Conservation (phyloP, 2,329 filamentous ascomycete genomes). For the Mycocentrospora acerina region DNA sequence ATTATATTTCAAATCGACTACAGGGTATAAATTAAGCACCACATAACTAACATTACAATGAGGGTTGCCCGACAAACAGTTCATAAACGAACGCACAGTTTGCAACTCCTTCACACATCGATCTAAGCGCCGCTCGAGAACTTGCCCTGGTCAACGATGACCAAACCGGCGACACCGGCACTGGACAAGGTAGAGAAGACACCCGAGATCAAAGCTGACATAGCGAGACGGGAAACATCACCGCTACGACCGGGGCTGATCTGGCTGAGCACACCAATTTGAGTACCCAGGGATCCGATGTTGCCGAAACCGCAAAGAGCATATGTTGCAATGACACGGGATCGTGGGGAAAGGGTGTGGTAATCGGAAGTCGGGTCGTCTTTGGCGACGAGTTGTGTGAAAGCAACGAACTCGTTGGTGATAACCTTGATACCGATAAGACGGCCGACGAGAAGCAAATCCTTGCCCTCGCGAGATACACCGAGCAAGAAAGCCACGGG, state of each 20-base stretch:
- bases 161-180: slow-evolving; percentile 60
- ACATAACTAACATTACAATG: slow-evolving; percentile 18
- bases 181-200: slow-evolving; percentile 77
- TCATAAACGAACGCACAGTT: slow-evolving; percentile 5
- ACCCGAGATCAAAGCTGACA: slow-evolving; percentile 77
- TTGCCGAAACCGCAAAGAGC: slow-evolving; percentile 77
- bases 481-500: slow-evolving; percentile 80
- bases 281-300: slow-evolving; percentile 82
- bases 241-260: slow-evolving; percentile 72
- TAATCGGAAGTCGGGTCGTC: slow-evolving; percentile 52
- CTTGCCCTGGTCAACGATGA: slow-evolving; percentile 49
- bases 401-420: slow-evolving; percentile 81
- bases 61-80: slow-evolving; percentile 8
- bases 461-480: slow-evolving; percentile 61
- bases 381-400: slow-evolving; percentile 55
- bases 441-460: slow-evolving; percentile 70
- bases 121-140: slow-evolving; percentile 22
- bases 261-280: slow-evolving; percentile 84
- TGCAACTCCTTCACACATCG: slow-evolving; percentile 1
- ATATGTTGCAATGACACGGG: slow-evolving; percentile 80
- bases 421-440: slow-evolving; percentile 86
- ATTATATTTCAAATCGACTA: slow-evolving; percentile 13
- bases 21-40: slow-evolving; percentile 26
- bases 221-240: slow-evolving; percentile 72
- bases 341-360: slow-evolving; percentile 64